Conservation (phyloP, 2,329 filamentous ascomycete genomes). For the Fusarium metavorans region DNA sequence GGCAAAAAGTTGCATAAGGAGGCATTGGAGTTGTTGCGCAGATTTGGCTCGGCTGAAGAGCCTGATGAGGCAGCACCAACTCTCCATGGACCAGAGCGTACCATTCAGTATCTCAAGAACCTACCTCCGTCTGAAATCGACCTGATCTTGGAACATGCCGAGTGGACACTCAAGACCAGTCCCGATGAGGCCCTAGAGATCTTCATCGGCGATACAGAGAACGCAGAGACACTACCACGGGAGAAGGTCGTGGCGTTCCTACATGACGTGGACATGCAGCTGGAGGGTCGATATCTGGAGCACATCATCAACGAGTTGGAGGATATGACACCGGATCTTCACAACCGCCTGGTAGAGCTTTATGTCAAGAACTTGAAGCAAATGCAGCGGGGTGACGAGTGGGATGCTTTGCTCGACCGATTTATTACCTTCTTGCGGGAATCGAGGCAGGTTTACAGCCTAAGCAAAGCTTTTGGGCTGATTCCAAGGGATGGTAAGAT, state of each 20-base stretch:
- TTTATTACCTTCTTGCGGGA: conserved; percentile 81
- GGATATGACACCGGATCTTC: conserved; percentile 86
- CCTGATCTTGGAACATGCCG: conserved; percentile 89
- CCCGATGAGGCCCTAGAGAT: conserved; percentile 88
- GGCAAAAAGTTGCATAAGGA: conserved; percentile 93
- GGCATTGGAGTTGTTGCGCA: conserved; percentile 83
- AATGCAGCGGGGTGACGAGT: conserved; percentile 59
- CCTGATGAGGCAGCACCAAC: conserved; percentile 63
- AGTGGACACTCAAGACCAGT: conserved; percentile 83
- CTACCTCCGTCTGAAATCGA: conserved; percentile 89
- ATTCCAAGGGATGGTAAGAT: conserved; percentile 81
- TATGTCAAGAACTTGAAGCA: conserved; percentile 68
- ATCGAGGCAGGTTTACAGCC: conserved; percentile 81
- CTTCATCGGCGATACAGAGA: conserved; percentile 93
- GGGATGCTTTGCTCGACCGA: conserved; percentile 70
- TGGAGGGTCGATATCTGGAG: conserved; percentile 88
- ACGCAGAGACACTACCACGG: conserved; percentile 89
- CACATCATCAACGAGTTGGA: conserved; percentile 90
- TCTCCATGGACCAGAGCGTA: conserved; percentile 85
- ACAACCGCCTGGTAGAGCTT: conserved; percentile 84
- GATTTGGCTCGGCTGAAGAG: conserved; percentile 76
- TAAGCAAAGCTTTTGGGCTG: conserved; percentile 79
- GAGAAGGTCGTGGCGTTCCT: conserved; percentile 82
- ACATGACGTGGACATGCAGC: conserved; percentile 72
- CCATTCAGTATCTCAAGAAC: conserved; percentile 90